These are phyloP conservation scores for Funneliformis geosporum DNA, from an alignment of 192 early-diverging fungal species.

Conservation along the genomic window DNA sequence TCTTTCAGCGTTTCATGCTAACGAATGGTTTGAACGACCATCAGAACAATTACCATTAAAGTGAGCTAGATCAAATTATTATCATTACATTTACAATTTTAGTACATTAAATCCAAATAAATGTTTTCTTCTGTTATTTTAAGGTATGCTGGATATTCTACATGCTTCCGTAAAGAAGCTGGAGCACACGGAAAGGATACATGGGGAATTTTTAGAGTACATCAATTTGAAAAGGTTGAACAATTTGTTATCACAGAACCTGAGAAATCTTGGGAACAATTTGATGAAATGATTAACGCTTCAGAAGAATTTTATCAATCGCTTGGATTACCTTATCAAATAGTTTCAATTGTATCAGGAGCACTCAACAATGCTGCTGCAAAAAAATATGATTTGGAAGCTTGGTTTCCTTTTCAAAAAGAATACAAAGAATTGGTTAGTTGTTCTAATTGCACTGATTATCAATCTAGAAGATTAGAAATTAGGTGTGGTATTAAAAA, in stretches of 20 bases:
- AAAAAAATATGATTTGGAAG: constrained; percentile 99
- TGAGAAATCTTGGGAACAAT: constrained; percentile 98
- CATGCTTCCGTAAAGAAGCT: constrained; percentile 99
- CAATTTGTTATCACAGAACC: constrained; percentile 97
- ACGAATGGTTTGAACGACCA: constrained; percentile 94
- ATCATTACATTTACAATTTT: neutral
- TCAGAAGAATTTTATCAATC: constrained; percentile 97
- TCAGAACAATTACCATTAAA: constrained; percentile 88
- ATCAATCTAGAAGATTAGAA: constrained; percentile 91
- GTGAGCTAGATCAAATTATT: constrained; percentile 47
- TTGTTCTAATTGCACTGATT: constrained; percentile 99
- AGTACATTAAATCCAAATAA: neutral
- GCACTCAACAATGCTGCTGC: constrained; percentile 99
- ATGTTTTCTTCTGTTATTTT: constrained; percentile 1
- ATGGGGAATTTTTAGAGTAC: constrained; percentile 99
- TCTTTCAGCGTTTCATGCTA: constrained; percentile 93
- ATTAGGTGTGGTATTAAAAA: constrained; percentile 98
- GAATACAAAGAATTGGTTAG: constrained; percentile 98
- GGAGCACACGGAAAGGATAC: constrained; percentile 97
- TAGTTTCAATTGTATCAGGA: constrained; percentile 94
- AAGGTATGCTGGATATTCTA: constrained; percentile 92
- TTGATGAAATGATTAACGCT: constrained; percentile 89
- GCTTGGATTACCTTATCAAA: constrained; percentile 91
- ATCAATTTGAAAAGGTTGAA: constrained; percentile 99
- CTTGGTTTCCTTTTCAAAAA: constrained; percentile 98